Base-by-base conservation (phyloP, 2,329 filamentous ascomycete species). In the Cryphonectria naterciae region DNA sequence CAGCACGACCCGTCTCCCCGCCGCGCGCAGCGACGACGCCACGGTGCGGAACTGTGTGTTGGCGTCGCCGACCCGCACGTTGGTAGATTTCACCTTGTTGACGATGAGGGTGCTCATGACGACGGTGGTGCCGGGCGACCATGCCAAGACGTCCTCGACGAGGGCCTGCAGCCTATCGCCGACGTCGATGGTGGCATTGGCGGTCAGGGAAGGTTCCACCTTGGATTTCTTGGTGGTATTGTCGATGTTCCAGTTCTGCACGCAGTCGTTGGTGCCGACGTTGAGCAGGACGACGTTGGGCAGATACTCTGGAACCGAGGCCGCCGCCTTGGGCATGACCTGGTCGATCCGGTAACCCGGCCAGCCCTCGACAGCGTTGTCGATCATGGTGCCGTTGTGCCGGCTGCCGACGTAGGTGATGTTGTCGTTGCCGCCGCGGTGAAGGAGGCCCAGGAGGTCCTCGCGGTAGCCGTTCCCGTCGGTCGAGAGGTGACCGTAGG, bases 301-400 rank as follows among this genome's bases (percentile, higher is more conserved):
- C 68, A 78, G 76, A 39, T 74, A 76, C 2, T 71, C 32, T 1
- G 78, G 77, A 5, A 83, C 78, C 1, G 79, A 77, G 4, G 25
- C 43, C 37, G 73, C 72, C 35, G 81, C 82, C 70, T 80, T 81
- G 39, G 39, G 74, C 60, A 76, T 71, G 49, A 85, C 79, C 73
- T 84, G 72, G 39, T 79, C 80, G 75, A 86, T 80, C 63, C 81
- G 80, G 60, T 78, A 77, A 35, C 81, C 83, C 0, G 81, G 79
- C 79, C 83, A 83, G 46, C 83, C 84, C 73, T 86, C 84, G 73
- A 83, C 79, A 17, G 83, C 79, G 74, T 82, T 81, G 75, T 83
- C 77, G 32, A 28, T 49, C 82, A 85, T 84, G 70, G 73, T 76
- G 54, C 83, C 83, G 62, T 76, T 73, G 25, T 78, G 73, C 41